phyloP scores from a whole-genome alignment of 164 flowering plant genomes.

The Liquidambar formosana region DNA sequence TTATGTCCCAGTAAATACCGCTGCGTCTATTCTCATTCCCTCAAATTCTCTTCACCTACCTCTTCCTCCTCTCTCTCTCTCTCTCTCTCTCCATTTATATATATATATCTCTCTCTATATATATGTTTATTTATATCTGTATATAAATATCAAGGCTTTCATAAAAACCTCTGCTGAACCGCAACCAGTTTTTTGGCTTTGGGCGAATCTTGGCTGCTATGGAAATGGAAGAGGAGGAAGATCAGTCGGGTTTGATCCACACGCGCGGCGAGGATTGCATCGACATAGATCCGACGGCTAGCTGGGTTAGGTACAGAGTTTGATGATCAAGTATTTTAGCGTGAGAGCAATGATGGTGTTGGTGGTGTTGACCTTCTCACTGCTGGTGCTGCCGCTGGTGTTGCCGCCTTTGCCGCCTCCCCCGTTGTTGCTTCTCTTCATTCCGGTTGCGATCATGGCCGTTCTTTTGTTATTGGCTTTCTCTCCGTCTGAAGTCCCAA shows the following conservation, averaged over 20 bases:
- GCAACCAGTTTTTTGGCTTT: too few species aligned
- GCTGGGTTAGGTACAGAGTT: neutral
- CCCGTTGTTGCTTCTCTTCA: constrained; percentile 19
- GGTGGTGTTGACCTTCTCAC: constrained; percentile 9
- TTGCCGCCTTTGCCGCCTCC: constrained; percentile 35
- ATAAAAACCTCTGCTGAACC: too few species aligned
- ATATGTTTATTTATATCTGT: too few species aligned
- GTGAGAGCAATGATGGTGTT: constrained; percentile 1
- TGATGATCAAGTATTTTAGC: constrained; percentile 10
- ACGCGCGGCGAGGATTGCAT: neutral
- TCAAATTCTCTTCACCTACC: too few species aligned
- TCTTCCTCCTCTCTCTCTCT: too few species aligned
- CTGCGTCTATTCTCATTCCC: too few species aligned
- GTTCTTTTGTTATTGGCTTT: constrained; percentile 16
- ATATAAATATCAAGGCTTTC: too few species aligned
- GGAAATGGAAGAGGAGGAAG: neutral
- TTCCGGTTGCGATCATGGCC: constrained; percentile 25
- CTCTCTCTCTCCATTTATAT: too few species aligned
- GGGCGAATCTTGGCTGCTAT: neutral
- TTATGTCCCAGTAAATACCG: too few species aligned
- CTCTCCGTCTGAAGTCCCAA: constrained; percentile 6
- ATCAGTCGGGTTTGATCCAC: neutral
- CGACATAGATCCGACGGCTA: neutral
- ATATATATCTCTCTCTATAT: too few species aligned
- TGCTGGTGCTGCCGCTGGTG: constrained; percentile 22